Evolutionary conservation across 441 rosid genomes (phyloP), one percentile per base, ranked within the genome.

Genomic region (Viola pubescens): DNA sequence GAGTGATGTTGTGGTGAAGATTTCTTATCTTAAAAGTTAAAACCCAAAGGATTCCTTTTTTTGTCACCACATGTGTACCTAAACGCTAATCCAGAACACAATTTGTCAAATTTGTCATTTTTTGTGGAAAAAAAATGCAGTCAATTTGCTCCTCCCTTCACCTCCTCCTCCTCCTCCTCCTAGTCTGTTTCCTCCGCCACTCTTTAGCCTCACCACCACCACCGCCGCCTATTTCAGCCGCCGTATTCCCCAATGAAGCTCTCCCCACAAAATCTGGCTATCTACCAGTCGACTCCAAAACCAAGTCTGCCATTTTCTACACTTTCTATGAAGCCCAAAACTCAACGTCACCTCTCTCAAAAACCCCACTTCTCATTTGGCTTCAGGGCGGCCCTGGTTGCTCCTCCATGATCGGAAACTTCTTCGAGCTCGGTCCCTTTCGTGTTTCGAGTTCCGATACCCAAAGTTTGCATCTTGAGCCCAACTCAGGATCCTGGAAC

Each of bases 311-410:
- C 71, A 79, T 91, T 55, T 91, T 82, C 75, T 88, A 81, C 73
- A 6, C 86, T 45, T 91, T 71, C 75, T 88, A 91, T 64, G 96
- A 91, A 77, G 87, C 94, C 40, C 90, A 86, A 54, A 63, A 64
- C 50, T 67, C 81, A 50, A 69, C 64, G 6, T 66, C 71, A 9
- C 60, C 82, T 19, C 79, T 74, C 19, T 41, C 85, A 37, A 40
- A 83, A 65, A 83, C 87, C 70, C 94, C 96, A 0, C 80, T 88
- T 56, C 75, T 91, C 46, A 69, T 88, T 44, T 88, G 92, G 98
- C 96, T 91, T 55, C 91, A 88, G 69, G 97, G 96, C 37, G 94
- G 94, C 40, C 97, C 96, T 38, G 97, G 96, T 40, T 86, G 94
- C 76, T 87, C 97, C 64, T 91, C 96, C 77, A 85, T 91, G 98